These are phyloP conservation scores for Apostasia ramifera DNA, from an alignment of 106 monocot species.

Conservation along the genomic window DNA sequence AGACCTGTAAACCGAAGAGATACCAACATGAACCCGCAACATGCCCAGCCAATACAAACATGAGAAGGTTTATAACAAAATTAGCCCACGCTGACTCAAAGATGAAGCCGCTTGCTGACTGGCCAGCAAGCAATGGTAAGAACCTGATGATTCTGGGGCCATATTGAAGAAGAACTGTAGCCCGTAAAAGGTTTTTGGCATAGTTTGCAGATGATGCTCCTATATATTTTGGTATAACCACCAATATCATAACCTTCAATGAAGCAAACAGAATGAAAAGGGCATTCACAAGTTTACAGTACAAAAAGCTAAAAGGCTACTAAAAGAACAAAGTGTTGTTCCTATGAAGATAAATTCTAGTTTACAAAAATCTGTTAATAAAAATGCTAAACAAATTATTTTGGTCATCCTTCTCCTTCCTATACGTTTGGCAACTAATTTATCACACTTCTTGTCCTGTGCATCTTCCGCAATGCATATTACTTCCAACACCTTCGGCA, in stretches of 20 bases:
- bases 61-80: conserved; percentile 89
- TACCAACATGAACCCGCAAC: conserved; percentile 97
- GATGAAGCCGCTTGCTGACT: conserved; percentile 79
- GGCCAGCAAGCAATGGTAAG: conserved; percentile 67
- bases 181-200: conserved; percentile 78
- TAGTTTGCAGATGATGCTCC: conserved; percentile 72
- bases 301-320: not conserved
- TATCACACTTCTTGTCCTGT: no score
- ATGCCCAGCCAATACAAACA: conserved; percentile 92
- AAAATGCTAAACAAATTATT: no score
- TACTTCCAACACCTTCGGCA: no score
- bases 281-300: not conserved
- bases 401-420: no score
- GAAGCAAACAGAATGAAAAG: conserved; percentile 1
- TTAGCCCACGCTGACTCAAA: conserved; percentile 98
- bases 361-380: no score
- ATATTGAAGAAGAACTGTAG: conserved; percentile 83
- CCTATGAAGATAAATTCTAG: no score
- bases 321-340: not conserved
- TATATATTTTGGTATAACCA: conserved; percentile 52
- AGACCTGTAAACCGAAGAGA: conserved; percentile 86
- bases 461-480: no score
- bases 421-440: no score
- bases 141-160: conserved; percentile 71
- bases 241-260: conserved; percentile 73